phyloP scores from a whole-genome alignment of 768 basidiomycete species.

The Leccinum uliginosum region DNA sequence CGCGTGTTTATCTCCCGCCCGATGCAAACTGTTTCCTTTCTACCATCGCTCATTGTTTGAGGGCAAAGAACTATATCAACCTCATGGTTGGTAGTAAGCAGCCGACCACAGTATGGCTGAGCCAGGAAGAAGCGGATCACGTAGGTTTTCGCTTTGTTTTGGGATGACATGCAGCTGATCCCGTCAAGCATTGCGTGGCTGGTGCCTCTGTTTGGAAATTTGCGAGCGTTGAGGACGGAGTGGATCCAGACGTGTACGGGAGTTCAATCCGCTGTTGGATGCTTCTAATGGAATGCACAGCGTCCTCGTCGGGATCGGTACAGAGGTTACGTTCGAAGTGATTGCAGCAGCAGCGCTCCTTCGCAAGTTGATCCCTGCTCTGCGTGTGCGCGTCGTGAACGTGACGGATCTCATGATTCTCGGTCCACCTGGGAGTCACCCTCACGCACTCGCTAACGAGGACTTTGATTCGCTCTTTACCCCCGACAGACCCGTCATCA shows the following conservation, averaged over 20 bases:
- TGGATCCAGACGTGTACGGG: constrained; percentile 65
- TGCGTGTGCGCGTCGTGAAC: constrained; percentile 85
- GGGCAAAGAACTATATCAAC: constrained; percentile 83
- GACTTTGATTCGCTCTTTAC: constrained; percentile 75
- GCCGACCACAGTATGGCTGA: constrained; percentile 74
- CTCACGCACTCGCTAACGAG: constrained; percentile 61
- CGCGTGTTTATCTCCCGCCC: constrained; percentile 83
- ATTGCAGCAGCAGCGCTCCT: constrained; percentile 82
- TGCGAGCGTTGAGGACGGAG: constrained; percentile 68
- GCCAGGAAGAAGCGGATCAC: constrained; percentile 67
- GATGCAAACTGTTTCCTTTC: constrained; percentile 86
- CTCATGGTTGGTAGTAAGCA: constrained; percentile 89
- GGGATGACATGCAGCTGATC: not conserved
- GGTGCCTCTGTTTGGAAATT: constrained; percentile 87
- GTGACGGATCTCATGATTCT: constrained; percentile 89
- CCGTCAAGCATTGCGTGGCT: constrained; percentile 68
- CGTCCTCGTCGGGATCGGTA: constrained; percentile 83
- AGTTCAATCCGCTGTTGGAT: not conserved
- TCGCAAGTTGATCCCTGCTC: constrained; percentile 58
- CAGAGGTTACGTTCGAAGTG: constrained; percentile 86
- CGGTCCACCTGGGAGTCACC: constrained; percentile 62
- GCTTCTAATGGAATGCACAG: constrained; percentile 27
- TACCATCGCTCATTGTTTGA: constrained; percentile 78
- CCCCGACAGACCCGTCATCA: constrained; percentile 58
- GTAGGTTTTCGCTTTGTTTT: constrained; percentile 30